Percentiles rank a stretch among this genome's conserved stretches.
Evolutionary conservation across 2,329 filamentous ascomycete species (phyloP).

Genomic region (Exophiala sideris): DNA sequence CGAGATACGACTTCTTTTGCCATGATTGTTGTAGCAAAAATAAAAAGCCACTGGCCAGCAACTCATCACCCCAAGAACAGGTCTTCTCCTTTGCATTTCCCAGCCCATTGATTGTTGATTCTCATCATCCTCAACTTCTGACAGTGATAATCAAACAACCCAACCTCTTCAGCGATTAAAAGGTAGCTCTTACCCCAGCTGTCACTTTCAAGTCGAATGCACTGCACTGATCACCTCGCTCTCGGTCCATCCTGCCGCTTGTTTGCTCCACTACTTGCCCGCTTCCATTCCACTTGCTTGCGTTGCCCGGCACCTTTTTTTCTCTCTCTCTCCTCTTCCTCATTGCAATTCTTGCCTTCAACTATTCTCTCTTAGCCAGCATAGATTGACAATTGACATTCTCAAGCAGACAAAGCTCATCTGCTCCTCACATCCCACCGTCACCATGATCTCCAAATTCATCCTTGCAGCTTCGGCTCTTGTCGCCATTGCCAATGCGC

Average conservation of each 20-base stretch:
- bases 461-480: slow-evolving; percentile 23
- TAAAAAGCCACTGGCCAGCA: neutral
- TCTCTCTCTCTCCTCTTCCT: slow-evolving; percentile 1
- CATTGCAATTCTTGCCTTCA: slow-evolving; percentile 1
- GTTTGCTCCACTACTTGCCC: neutral
- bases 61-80: neutral
- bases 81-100: neutral
- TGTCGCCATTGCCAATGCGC: slow-evolving; percentile 20
- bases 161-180: neutral
- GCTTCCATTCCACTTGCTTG: slow-evolving; percentile 4
- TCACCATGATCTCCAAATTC: slow-evolving; percentile 26
- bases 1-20: neutral
- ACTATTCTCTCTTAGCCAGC: slow-evolving; percentile 13
- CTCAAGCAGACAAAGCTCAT: slow-evolving; percentile 11
- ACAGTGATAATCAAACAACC: neutral
- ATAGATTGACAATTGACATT: slow-evolving; percentile 22
- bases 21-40: neutral
- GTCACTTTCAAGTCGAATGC: neutral
- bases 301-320: slow-evolving; percentile 6
- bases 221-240: neutral
- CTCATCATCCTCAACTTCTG: neutral
- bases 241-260: slow-evolving; percentile 4
- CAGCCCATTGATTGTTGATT: neutral
- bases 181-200: slow-evolving; percentile 8
- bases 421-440: slow-evolving; percentile 6